Conservation (phyloP, 2,329 filamentous ascomycete species). For the Furcasterigmium furcatum region DNA sequence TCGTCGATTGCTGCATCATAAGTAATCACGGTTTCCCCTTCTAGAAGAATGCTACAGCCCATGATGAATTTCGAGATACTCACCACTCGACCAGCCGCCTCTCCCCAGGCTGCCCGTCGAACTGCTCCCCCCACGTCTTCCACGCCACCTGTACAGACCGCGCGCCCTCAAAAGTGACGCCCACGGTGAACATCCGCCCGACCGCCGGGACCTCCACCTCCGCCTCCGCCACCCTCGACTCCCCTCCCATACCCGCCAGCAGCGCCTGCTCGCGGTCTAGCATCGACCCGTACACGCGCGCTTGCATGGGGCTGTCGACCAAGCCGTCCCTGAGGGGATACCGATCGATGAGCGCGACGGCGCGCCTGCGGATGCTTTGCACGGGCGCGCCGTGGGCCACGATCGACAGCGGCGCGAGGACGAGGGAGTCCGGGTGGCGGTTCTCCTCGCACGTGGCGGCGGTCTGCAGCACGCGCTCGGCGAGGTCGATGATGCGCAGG, state of each 20-base stretch:
- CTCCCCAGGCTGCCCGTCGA: neutral
- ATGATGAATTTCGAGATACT: too few relatives aligned
- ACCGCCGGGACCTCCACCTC: neutral
- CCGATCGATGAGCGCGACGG: slow-evolving; percentile 5
- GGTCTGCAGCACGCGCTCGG: neutral
- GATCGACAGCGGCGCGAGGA: slow-evolving; percentile 4
- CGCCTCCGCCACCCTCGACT: neutral
- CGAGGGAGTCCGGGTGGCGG: neutral
- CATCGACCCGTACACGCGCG: neutral
- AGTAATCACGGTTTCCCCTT: too few relatives aligned
- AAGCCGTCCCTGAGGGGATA: slow-evolving; percentile 6
- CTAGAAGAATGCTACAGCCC: too few relatives aligned
- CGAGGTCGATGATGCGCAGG: neutral
- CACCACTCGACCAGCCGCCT: neutral
- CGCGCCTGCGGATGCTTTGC: slow-evolving; percentile 4
- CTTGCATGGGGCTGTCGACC: neutral
- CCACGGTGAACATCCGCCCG: neutral
- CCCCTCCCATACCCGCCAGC: neutral
- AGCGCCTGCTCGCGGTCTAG: neutral
- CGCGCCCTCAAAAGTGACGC: neutral
- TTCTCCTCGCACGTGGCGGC: neutral
- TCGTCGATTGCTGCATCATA: too few relatives aligned
- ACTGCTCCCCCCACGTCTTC: neutral
- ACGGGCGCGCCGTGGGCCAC: slow-evolving; percentile 6
- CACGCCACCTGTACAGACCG: neutral